Evolutionary conservation across 805 yeast species (phyloP).

Genomic region (Kuraishia molischiana): DNA sequence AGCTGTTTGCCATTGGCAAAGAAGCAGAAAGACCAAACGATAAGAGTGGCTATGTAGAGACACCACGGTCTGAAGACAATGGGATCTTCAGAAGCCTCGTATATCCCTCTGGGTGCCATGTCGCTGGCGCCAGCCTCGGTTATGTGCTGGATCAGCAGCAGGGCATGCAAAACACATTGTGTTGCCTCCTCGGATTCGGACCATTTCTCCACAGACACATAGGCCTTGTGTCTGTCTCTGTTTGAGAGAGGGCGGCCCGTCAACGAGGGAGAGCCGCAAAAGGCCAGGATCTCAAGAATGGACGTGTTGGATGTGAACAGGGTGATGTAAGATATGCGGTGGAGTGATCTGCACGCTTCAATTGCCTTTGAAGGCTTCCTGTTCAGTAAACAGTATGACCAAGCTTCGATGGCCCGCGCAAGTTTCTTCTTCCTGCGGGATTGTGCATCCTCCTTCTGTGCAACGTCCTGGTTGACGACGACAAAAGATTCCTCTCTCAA

Average conservation of each 20-base stretch:
- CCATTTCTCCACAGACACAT: constrained; percentile 12
- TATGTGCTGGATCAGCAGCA: constrained; percentile 13
- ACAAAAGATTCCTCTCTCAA: constrained; percentile 13
- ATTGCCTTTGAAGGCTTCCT: constrained; percentile 10
- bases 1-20: constrained; percentile 4
- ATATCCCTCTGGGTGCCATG: constrained; percentile 2
- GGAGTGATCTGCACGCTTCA: constrained; percentile 13
- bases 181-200: constrained; percentile 10
- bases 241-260: constrained; percentile 7
- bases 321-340: constrained; percentile 12
- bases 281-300: constrained; percentile 12
- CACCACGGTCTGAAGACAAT: constrained; percentile 18
- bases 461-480: constrained; percentile 5
- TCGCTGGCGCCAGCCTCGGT: constrained; percentile 8
- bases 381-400: constrained; percentile 14
- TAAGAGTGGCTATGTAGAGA: constrained; percentile 13
- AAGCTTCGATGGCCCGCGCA: constrained; percentile 14
- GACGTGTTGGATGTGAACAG: constrained; percentile 11
- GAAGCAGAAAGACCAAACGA: constrained; percentile 13
- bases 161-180: constrained; percentile 11
- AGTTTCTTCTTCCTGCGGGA: constrained; percentile 10
- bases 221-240: constrained; percentile 10
- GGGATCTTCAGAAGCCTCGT: constrained; percentile 10
- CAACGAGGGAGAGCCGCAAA: constrained; percentile 13
- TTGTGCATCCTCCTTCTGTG: constrained; percentile 2